Percentiles rank a stretch among this genome's conserved stretches.
phyloP scores from a whole-genome alignment of 805 yeast genomes.

The Candida ulmi region DNA sequence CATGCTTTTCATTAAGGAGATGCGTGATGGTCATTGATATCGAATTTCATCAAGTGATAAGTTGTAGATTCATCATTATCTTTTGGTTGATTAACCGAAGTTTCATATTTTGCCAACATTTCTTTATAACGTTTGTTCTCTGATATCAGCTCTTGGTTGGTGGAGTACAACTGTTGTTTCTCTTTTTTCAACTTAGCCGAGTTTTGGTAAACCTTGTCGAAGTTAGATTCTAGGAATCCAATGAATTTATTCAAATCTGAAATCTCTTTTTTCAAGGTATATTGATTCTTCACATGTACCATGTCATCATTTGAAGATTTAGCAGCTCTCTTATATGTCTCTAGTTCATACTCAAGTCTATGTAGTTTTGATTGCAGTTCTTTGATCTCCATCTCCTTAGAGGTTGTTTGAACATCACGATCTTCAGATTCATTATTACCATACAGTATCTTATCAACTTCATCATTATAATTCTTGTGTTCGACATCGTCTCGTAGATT shows the following conservation, averaged over 20 bases:
- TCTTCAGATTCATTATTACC: not conserved
- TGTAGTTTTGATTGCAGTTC: slow-evolving; percentile 8
- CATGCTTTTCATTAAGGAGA: too few relatives aligned
- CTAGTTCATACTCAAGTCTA: slow-evolving; percentile 2
- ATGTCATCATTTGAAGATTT: too few relatives aligned
- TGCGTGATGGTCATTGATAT: too few relatives aligned
- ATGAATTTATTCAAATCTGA: slow-evolving; percentile 14
- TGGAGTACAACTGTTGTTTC: slow-evolving; percentile 7
- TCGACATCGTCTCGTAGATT: too few relatives aligned
- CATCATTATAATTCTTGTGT: too few relatives aligned
- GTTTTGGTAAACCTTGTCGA: slow-evolving; percentile 8
- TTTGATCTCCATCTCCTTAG: slow-evolving; percentile 4
- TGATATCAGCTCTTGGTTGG: slow-evolving; percentile 7
- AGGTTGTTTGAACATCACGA: too few relatives aligned
- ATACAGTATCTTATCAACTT: not conserved
- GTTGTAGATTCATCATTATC: slow-evolving; percentile 2
- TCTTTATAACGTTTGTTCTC: slow-evolving; percentile 5
- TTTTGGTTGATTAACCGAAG: not conserved
- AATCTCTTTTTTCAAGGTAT: slow-evolving; percentile 7
- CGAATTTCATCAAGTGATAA: not conserved
- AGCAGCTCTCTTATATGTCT: not conserved
- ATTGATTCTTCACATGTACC: slow-evolving; percentile 1
- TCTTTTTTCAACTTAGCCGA: slow-evolving; percentile 5
- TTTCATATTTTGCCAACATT: not conserved
- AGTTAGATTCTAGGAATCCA: slow-evolving; percentile 15